Evolutionary conservation across 305 asterid species (phyloP), one percentile per base, ranked within the genome.

Genomic region (Nicotiana rustica): DNA sequence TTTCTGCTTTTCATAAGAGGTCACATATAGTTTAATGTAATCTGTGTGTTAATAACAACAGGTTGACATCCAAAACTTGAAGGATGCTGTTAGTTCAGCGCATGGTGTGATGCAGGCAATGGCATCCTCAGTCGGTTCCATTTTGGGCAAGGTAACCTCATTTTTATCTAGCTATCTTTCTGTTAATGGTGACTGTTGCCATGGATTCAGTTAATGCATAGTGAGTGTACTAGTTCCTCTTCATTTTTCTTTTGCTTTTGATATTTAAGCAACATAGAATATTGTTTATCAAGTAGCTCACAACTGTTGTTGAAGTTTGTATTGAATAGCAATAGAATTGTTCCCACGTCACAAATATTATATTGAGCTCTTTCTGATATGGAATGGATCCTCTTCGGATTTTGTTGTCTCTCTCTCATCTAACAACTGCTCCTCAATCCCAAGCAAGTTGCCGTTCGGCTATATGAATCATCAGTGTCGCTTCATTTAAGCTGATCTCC

Each of bases 31-130:
- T 57, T 83, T 78, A 71, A 70, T 61, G 29, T 33, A 84, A 15
- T 82, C 71, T 78, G 77, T 76, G 29, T 70, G 67, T 60, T 71
- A 25, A 35, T 82, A 84, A 85, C 25, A 25, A 25, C 90, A 94
- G 99, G 94, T 89, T 17, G 91, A 94, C 80, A 84, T 88, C 79
- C 93, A 87, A 85, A 88, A 95, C 91, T 85, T 94, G 93, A 92
- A 96, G 87, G 94, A 94, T 62, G 95, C 98, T 14, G 81, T 93
- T 82, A 79, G 94, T 84, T 94, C 98, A 71, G 91, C 98, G 19
- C 89, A 91, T 65, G 95, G 93, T 83, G 90, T 91, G 49, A 91
- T 94, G 97, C 95, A 94, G 73, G 88, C 98, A 69, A 88, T 91
- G 94, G 85, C 89, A 76, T 83, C 92, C 81, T 94, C 98, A 0